Base-by-base conservation (phyloP, 345 rosid species). In the Geranium brycei region DNA sequence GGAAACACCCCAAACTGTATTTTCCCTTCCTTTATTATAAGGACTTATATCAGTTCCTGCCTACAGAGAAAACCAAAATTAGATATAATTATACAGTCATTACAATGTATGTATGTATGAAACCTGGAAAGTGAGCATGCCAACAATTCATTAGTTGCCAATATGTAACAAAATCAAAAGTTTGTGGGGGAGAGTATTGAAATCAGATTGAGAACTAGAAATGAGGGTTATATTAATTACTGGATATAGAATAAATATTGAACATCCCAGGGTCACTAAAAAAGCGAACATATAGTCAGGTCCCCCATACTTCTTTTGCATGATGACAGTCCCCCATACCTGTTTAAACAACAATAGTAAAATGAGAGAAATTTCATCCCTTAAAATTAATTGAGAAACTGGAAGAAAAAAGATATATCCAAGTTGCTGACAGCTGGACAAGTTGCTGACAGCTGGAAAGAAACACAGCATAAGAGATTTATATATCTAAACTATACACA, bases 281-380 rank as follows among this genome's bases (percentile, higher is more conserved):
- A 93, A 86, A 64, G 98, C 96, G 58, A 87, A 64, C 72, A 82
- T 69, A 83, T 92, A 89, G 78, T 92, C 97, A 58, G 77, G 81
- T 31, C 91, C 95, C 66, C 73, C 87, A 66, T 89, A 92, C 78
- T 61, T 86, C 75, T 92, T 92, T 78, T 90, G 97, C 98, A 92
- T 89, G 7, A 89, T 92, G 62, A 85, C 71, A 66, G 91, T 87
- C 23, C 97, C 96, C 97, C 98, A 89, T 31, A 85, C 77, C 95
- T 87, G 75, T 23, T 58, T 40, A 51, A 51, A 61, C 59, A 38
- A 66, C 3, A 28, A 62, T 7, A 38, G 18, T 18, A 47, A 35
- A 60, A 53, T 38, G 17, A 51, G 8, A 41, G 6, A 14, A 41
- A 23, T 53, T 32, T 47, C 53, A 35, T 56, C 66, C 19, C 31